phyloP scores from a whole-genome alignment of 2,329 filamentous ascomycete genomes.

The Calonectria hongkongensis region DNA sequence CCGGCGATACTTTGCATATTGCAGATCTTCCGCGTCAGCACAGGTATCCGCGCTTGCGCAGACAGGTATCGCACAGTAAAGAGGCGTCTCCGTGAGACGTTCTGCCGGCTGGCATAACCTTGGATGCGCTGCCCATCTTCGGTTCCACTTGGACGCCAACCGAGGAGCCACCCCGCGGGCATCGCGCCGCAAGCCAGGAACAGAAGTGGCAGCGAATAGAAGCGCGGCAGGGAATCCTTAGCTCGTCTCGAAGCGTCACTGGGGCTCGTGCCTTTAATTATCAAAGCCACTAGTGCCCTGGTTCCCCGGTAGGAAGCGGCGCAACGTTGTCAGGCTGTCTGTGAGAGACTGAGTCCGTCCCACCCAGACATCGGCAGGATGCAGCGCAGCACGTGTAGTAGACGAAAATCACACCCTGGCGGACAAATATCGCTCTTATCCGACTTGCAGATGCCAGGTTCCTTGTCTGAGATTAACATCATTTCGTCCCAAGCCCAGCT shows the following conservation, averaged over 20 bases:
- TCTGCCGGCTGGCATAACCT: slow-evolving; percentile 44
- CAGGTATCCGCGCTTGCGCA: slow-evolving; percentile 37
- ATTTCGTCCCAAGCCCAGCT: slow-evolving; percentile 25
- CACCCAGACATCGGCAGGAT: slow-evolving; percentile 17
- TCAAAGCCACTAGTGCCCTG: slow-evolving; percentile 41
- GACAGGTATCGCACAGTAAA: slow-evolving; percentile 37
- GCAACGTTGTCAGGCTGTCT: slow-evolving; percentile 27
- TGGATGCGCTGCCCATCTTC: slow-evolving; percentile 32
- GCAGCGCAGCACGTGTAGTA: slow-evolving; percentile 3
- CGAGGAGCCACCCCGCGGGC: slow-evolving; percentile 52
- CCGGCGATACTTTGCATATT: slow-evolving; percentile 38
- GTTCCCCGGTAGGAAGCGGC: slow-evolving; percentile 29
- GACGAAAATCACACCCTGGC: slow-evolving; percentile 27
- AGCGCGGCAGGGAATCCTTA: slow-evolving; percentile 46
- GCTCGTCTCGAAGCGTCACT: slow-evolving; percentile 53
- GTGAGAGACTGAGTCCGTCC: slow-evolving; percentile 29
- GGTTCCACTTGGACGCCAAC: slow-evolving; percentile 41
- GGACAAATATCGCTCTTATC: slow-evolving; percentile 17
- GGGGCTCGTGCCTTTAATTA: slow-evolving; percentile 56
- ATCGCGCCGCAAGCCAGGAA: slow-evolving; percentile 55
- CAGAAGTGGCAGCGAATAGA: slow-evolving; percentile 49
- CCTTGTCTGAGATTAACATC: slow-evolving; percentile 25
- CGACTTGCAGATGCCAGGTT: slow-evolving; percentile 24
- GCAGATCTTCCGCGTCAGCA: neutral
- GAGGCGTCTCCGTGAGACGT: slow-evolving; percentile 38